Evolutionary conservation across 2,329 filamentous ascomycete species (phyloP), one percentile per base, ranked within the genome.

Genomic region (Trichoderma guizhouense): DNA sequence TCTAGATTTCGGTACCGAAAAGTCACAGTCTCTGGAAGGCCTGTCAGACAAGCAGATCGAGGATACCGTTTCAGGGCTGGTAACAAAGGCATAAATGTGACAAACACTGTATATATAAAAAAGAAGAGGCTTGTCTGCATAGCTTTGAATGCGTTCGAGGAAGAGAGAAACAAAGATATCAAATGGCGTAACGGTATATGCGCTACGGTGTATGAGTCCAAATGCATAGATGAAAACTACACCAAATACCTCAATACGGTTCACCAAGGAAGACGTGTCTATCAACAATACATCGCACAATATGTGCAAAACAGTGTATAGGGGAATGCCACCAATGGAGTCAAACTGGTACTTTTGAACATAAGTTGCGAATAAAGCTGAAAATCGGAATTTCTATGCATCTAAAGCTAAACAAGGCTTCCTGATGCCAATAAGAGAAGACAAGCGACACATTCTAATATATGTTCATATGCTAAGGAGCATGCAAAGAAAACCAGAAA

Each of bases 41-140:
- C 80, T 90, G 65, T 83, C 85, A 68, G 88, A 89, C 77, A 88
- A 89, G 82, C 84, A 90, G 79, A 88, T 90, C 74, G 88, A 90
- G 80, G 87, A 89, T 11, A 78, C 87, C 3, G 86, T 90, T 39
- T 82, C 86, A 53, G 82, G 83, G 43, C 80, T 90, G 72, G 88
- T 90, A 62, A 87, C 86, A 83, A 72, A 58, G 24, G 63, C 53
- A 62, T 71, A 64, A 53, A 58, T 11, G 47, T 53, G 43, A 12
- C 24, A 6, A 61, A 12, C 18, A 47, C 11, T 61, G 55, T 61
- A 53, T 61, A 57, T 58, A 57, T 58, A 63, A 39, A 26, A 57
- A 51, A 34, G n/a, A 15, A 53, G 11, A 32, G 34, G 55, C 51
- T 60, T 21, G n/a, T 43, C 24, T 14, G 57, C 3, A 30, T 15